Evolutionary conservation across 805 yeast genomes (phyloP).

Genomic region (Barnettozyma botsteinii): DNA sequence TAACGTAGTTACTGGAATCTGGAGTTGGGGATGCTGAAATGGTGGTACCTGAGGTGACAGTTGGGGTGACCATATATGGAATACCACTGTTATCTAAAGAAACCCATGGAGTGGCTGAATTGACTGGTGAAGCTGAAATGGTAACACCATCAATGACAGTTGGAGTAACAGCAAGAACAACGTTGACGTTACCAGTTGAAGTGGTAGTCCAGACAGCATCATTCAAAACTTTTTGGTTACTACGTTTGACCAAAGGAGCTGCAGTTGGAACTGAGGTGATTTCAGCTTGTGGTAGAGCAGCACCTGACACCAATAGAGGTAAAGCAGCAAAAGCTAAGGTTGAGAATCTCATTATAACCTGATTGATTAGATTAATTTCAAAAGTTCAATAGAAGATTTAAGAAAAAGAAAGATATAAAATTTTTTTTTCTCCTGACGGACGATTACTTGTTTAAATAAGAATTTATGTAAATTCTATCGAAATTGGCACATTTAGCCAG

Average conservation of each 20-base stretch:
- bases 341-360: constrained; percentile 7
- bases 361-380: background rate
- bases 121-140: constrained; percentile 34
- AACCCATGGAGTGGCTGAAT: constrained; percentile 36
- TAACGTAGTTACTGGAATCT: constrained; percentile 29
- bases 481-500: constrained; percentile 4
- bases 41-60: constrained; percentile 31
- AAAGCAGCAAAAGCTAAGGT: constrained; percentile 7
- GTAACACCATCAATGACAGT: constrained; percentile 42
- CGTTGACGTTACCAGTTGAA: constrained; percentile 21
- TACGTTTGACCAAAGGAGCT: constrained; percentile 22
- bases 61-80: constrained; percentile 37
- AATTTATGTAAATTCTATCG: background rate
- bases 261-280: constrained; percentile 20
- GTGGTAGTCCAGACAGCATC: constrained; percentile 33
- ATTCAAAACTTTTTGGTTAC: constrained; percentile 18
- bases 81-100: constrained; percentile 40
- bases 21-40: constrained; percentile 39
- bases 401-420: background rate
- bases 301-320: constrained; percentile 17
- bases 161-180: constrained; percentile 44
- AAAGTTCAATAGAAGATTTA: background rate
- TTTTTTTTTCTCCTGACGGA: constrained; percentile 1
- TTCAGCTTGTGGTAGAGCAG: constrained; percentile 21
- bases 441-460: constrained; percentile 3